phyloP scores from a whole-genome alignment of 768 basidiomycete genomes.

The Leccinum pellstonianum region DNA sequence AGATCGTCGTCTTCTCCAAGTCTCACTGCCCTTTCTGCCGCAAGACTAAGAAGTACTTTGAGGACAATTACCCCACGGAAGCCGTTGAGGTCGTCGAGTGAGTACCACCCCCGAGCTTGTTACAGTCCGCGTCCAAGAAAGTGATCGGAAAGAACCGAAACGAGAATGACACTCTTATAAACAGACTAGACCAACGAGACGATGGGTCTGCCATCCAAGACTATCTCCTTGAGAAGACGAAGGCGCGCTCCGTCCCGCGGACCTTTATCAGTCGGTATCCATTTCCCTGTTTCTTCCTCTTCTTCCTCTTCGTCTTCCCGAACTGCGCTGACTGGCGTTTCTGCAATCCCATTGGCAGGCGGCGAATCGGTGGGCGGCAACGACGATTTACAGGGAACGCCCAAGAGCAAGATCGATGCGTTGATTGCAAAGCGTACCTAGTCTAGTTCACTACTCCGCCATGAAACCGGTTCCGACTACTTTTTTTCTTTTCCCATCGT shows the following conservation, averaged over 20 bases:
- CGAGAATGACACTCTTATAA: neutral
- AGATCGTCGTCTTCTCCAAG: constrained; percentile 62
- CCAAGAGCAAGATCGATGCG: constrained; percentile 2
- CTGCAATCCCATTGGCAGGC: constrained; percentile 5
- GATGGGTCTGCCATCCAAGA: constrained; percentile 64
- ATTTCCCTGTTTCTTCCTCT: neutral
- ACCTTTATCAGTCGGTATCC: constrained; percentile 63
- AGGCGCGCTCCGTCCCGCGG: constrained; percentile 72
- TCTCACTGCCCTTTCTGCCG: constrained; percentile 53
- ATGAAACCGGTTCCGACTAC: too few relatives aligned
- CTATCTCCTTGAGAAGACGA: constrained; percentile 62
- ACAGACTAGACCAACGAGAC: constrained; percentile 52
- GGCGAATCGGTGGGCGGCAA: constrained; percentile 23
- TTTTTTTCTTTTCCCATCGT: neutral
- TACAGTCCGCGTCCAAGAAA: too few relatives aligned
- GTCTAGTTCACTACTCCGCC: neutral
- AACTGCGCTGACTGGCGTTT: neutral
- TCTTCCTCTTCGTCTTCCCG: too few relatives aligned
- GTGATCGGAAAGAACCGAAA: neutral
- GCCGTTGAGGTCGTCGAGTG: constrained; percentile 48
- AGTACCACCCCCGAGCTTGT: constrained; percentile 16
- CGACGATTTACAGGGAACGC: constrained; percentile 13
- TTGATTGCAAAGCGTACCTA: constrained; percentile 11
- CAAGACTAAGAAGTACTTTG: constrained; percentile 48
- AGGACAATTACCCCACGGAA: constrained; percentile 37